Evolutionary conservation across 2,329 filamentous ascomycete species (phyloP).

Genomic region (Lasiodiplodia theobromae): DNA sequence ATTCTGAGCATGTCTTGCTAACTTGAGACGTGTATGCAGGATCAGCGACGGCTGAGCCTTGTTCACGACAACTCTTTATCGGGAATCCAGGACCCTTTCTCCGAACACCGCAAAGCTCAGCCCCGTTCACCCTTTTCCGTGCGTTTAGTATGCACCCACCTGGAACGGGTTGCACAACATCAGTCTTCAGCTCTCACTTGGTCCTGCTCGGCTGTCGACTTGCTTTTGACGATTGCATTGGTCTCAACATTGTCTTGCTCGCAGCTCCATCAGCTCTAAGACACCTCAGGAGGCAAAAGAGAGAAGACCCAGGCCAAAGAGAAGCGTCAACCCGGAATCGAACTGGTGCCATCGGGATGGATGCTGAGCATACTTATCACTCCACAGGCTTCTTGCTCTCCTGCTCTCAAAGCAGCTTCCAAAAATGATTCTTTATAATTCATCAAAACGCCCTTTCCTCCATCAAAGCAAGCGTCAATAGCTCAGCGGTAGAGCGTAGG

Average conservation of each 20-base stretch:
- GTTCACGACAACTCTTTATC: no score
- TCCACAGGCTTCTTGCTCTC: no score
- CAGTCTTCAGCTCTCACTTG: no score
- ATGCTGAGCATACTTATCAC: not conserved
- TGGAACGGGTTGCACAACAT: no score
- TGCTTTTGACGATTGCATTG: no score
- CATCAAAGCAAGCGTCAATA: not conserved
- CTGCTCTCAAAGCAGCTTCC: no score
- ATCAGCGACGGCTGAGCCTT: not conserved
- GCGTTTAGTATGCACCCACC: no score
- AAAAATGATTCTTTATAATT: not conserved
- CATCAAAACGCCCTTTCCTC: not conserved
- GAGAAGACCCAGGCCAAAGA: not conserved
- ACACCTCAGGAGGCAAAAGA: no score
- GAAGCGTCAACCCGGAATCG: not conserved
- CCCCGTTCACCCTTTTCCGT: not conserved
- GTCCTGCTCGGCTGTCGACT: no score
- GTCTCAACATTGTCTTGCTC: no score
- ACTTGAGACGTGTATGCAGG: not conserved
- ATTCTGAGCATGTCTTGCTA: not conserved
- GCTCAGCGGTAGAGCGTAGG: slow-evolving; percentile 1
- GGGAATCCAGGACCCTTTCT: not conserved
- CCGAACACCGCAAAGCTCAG: not conserved
- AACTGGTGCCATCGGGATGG: not conserved
- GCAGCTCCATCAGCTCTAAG: no score